A percentile compares a stretch with the other conserved stretches of the same genome.
These are phyloP conservation scores for Pseudozyma tsukubaensis DNA, from an alignment of 1,284 basidiomycete species.

Conservation along the genomic window DNA sequence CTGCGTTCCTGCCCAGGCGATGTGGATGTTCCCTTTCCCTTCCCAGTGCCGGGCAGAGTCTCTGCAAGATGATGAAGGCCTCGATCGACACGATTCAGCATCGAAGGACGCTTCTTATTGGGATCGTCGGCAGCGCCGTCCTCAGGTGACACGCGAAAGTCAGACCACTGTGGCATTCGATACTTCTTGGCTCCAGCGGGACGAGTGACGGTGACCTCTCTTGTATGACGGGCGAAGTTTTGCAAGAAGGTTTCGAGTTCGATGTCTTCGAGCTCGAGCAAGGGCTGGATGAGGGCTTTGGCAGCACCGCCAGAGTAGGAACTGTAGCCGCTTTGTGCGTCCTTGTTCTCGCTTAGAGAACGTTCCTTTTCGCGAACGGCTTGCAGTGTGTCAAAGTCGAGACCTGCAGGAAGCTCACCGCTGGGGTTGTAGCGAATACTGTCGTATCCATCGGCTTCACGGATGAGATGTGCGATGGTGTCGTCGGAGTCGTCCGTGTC, in stretches of 20 bases:
- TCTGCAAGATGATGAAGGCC: constrained; percentile 56
- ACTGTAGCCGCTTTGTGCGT: constrained; percentile 26
- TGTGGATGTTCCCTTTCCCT: constrained; percentile 1
- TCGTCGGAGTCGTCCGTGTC: constrained; percentile 50
- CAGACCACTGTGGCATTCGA: constrained; percentile 66
- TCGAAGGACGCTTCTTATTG: constrained; percentile 37
- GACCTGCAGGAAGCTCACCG: constrained; percentile 27
- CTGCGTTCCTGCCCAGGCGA: neutral
- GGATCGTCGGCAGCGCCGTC: constrained; percentile 18
- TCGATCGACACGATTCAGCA: constrained; percentile 64
- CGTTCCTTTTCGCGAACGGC: constrained; percentile 23
- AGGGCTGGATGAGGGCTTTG: constrained; percentile 53
- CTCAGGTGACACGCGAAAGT: constrained; percentile 62
- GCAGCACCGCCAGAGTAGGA: constrained; percentile 55
- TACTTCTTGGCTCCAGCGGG: constrained; percentile 35
- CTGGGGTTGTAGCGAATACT: constrained; percentile 25
- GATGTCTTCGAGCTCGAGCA: constrained; percentile 66
- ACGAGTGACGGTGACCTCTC: constrained; percentile 60
- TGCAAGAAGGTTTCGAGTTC: constrained; percentile 65
- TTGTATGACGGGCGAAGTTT: constrained; percentile 65
- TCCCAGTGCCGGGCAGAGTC: neutral
- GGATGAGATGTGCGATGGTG: constrained; percentile 36
- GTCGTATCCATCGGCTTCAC: constrained; percentile 44
- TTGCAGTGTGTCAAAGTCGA: constrained; percentile 35
- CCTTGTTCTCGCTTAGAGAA: constrained; percentile 21